Evolutionary conservation across 2,329 filamentous ascomycete genomes (phyloP), one percentile per base, ranked within the genome.

Genomic region (Bimuria novae-zelandiae): DNA sequence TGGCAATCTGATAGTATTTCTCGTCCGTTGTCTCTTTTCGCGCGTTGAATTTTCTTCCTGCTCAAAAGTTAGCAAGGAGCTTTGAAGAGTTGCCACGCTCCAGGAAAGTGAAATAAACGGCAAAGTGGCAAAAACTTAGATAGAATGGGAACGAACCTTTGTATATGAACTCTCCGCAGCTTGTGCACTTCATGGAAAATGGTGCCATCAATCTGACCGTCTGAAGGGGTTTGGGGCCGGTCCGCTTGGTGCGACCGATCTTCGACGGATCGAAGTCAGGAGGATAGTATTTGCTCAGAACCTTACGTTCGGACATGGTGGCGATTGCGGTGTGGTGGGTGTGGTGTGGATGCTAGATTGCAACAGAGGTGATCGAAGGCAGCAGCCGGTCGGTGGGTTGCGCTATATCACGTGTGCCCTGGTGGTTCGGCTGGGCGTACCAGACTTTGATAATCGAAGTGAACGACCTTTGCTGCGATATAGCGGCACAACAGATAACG

Each of bases 11-110:
- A 41, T 96, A 85, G 77, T 99, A 99, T 62, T 88, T 89, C 66
- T 97, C 89, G 17, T 94, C 89, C 0, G 90, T 91, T 0, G 89
- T 96, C 70, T 97, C 92, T 70, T 99, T 99, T 30, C 90, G 84
- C 2, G 91, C 89, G 76, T 97, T 97, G 82, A 97, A 97, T 69
- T 97, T 97, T 55, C 92, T 85, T 0, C 92, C 92, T n/a, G n/a
- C 64, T 91, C 14, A n/a, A n/a, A n/a, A n/a, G n/a, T n/a, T n/a
- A n/a, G n/a, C n/a, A n/a, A n/a, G n/a, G n/a, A n/a, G 27, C 27
- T 30, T 30, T 30, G 7, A 14, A 30, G 14, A 7, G 27, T 30
- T 30, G n/a, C n/a, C n/a, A n/a, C n/a, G n/a, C n/a, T n/a, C n/a
- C n/a, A n/a, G n/a, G n/a, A n/a, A n/a, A n/a, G n/a, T n/a, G n/a